These are phyloP conservation scores for Daldinia vernicosa DNA, from an alignment of 495 filamentous ascomycete genomes.

Conservation along the genomic window DNA sequence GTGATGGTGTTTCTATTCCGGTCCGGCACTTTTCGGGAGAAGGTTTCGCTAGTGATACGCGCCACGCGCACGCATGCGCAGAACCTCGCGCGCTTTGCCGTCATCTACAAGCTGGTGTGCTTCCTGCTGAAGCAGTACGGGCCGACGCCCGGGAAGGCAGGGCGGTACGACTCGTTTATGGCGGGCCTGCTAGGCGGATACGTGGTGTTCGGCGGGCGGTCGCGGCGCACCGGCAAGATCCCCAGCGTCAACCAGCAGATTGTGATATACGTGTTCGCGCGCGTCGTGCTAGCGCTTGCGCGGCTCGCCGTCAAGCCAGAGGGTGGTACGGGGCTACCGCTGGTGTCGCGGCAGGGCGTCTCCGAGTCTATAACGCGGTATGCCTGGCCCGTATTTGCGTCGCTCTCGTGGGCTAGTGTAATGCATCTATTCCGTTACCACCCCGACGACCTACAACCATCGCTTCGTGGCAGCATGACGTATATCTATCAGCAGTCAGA, in stretches of 20 bases:
- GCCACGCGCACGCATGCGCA: conserved; percentile 90
- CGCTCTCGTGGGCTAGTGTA: conserved; percentile 85
- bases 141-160: conserved; percentile 53
- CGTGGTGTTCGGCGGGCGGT: conserved; percentile 82
- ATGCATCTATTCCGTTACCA: conserved; percentile 97
- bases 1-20: conserved; percentile 98
- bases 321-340: conserved; percentile 49
- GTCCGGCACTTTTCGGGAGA: conserved; percentile 83
- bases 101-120: conserved; percentile 86
- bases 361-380: conserved; percentile 64
- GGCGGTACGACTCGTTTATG: conserved; percentile 83
- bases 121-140: conserved; percentile 72
- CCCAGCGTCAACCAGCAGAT: conserved; percentile 95
- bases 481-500: conserved; percentile 93
- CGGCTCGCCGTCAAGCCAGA: conserved; percentile 79
- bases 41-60: conserved; percentile 77
- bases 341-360: conserved; percentile 52
- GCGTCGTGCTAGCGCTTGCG: conserved; percentile 83
- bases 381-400: conserved; percentile 92
- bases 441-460: conserved; percentile 86
- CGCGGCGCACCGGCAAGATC: conserved; percentile 64
- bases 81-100: conserved; percentile 89
- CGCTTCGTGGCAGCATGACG: conserved; percentile 94
- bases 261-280: conserved; percentile 96
- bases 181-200: conserved; percentile 94